phyloP scores from a whole-genome alignment of 2,329 filamentous ascomycete genomes.

The Colletotrichum siamense region DNA sequence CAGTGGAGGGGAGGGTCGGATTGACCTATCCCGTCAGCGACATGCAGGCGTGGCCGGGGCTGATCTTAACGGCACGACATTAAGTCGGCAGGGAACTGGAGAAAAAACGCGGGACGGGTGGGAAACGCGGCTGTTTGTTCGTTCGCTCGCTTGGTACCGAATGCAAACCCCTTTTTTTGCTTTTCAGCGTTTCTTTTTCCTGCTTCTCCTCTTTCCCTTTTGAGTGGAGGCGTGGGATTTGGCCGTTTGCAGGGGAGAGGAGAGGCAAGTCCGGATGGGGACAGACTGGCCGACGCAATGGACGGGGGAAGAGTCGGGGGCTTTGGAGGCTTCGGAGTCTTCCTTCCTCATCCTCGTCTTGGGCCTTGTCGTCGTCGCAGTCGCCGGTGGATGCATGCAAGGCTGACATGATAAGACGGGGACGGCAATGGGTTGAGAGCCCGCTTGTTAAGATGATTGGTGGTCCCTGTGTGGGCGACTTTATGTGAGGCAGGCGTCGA shows the following conservation, averaged over 20 bases:
- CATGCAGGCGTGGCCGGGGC: not conserved
- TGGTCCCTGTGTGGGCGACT: not conserved
- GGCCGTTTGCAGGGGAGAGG: conserved; percentile 9
- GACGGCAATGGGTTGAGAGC: not conserved
- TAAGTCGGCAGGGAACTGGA: conserved; percentile 1
- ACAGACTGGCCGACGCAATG: not conserved
- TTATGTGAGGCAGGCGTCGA: not conserved
- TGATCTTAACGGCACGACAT: conserved; percentile 9
- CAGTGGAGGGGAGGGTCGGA: not conserved
- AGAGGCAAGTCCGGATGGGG: conserved; percentile 10
- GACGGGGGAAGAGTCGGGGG: not conserved
- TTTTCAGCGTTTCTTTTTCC: not conserved
- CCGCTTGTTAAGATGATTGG: not conserved
- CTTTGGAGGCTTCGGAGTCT: not conserved
- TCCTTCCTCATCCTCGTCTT: not conserved
- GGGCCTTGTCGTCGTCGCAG: not conserved
- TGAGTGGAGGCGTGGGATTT: not conserved
- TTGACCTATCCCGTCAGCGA: not conserved
- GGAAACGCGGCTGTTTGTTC: not conserved
- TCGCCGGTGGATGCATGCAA: not conserved
- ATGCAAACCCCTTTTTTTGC: conserved; percentile 3
- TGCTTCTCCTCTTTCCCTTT: not conserved
- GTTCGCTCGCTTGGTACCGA: conserved; percentile 3
- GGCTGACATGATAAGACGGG: conserved; percentile 6
- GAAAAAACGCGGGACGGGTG: not conserved